Evolutionary conservation across 164 flowering plant species (phyloP).

Genomic region (Cinnamomum micranthum): DNA sequence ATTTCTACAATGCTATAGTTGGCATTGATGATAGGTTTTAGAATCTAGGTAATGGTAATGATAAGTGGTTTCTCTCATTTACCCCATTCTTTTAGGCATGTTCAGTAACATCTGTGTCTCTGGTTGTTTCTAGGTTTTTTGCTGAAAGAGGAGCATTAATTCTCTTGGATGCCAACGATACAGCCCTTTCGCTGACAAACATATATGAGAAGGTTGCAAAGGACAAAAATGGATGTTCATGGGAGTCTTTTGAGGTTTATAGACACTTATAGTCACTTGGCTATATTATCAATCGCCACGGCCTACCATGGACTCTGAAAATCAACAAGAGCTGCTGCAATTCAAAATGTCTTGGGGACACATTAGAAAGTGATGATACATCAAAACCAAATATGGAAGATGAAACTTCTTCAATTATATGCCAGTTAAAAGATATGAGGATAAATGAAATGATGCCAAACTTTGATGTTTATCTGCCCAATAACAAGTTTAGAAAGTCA

Average conservation of each 20-base stretch:
- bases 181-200: slow-evolving; percentile 30
- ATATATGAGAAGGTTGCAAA: slow-evolving; percentile 47
- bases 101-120: no score
- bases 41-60: not conserved
- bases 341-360: slow-evolving; percentile 11
- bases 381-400: slow-evolving; percentile 10
- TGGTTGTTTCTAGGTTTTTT: slow-evolving; percentile 17
- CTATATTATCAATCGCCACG: slow-evolving; percentile 66
- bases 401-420: slow-evolving; percentile 16
- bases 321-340: slow-evolving; percentile 13
- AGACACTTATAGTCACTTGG: slow-evolving; percentile 75
- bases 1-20: no score
- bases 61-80: no score
- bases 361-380: slow-evolving; percentile 5
- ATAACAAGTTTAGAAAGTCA: slow-evolving; percentile 75
- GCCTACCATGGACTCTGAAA: slow-evolving; percentile 61
- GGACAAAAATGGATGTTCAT: slow-evolving; percentile 44
- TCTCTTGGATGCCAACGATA: slow-evolving; percentile 35
- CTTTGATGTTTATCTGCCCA: slow-evolving; percentile 80
- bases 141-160: slow-evolving; percentile 68
- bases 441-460: slow-evolving; percentile 37
- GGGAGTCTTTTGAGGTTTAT: slow-evolving; percentile 71
- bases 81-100: not conserved
- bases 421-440: slow-evolving; percentile 32
- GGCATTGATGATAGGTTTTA: no score